These are phyloP conservation scores for Rhytidiadelphus loreus DNA, from an alignment of 225 moss, liverwort and hornwort genomes.

Conservation along the genomic window DNA sequence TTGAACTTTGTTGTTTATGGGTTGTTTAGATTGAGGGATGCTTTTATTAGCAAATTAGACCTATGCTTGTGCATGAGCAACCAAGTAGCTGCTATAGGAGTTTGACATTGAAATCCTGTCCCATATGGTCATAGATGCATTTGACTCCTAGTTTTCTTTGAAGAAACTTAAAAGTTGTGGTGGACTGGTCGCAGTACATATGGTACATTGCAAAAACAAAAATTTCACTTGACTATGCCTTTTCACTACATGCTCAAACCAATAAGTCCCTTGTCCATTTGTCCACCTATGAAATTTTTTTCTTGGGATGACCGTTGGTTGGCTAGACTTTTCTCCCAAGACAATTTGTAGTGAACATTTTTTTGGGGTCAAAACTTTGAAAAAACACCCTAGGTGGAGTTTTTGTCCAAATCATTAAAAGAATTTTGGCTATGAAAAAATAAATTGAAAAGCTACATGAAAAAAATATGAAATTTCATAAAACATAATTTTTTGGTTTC, in stretches of 20 bases:
- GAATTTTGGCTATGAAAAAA: fast-evolving
- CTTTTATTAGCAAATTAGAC: too few relatives aligned
- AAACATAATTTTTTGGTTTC: too few relatives aligned
- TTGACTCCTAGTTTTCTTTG: too few relatives aligned
- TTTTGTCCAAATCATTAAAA: neutral
- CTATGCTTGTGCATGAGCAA: too few relatives aligned
- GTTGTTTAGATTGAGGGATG: too few relatives aligned
- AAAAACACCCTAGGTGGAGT: neutral
- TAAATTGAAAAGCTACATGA: neutral
- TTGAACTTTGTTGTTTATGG: too few relatives aligned
- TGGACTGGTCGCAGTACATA: too few relatives aligned
- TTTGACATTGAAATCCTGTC: too few relatives aligned
- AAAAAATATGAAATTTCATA: neutral
- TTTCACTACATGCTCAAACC: neutral
- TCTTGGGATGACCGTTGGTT: neutral
- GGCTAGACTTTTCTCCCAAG: fast-evolving
- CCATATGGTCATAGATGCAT: too few relatives aligned
- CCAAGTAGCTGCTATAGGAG: too few relatives aligned
- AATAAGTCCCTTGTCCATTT: neutral
- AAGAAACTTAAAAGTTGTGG: too few relatives aligned
- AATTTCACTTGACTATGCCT: fast-evolving
- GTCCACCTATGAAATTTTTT: neutral
- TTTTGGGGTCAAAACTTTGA: neutral
- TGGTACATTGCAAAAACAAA: neutral
- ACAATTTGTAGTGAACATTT: fast-evolving